These are phyloP conservation scores for Geotrichum candidum DNA, from an alignment of 1,139 yeast genomes.

Conservation along the genomic window DNA sequence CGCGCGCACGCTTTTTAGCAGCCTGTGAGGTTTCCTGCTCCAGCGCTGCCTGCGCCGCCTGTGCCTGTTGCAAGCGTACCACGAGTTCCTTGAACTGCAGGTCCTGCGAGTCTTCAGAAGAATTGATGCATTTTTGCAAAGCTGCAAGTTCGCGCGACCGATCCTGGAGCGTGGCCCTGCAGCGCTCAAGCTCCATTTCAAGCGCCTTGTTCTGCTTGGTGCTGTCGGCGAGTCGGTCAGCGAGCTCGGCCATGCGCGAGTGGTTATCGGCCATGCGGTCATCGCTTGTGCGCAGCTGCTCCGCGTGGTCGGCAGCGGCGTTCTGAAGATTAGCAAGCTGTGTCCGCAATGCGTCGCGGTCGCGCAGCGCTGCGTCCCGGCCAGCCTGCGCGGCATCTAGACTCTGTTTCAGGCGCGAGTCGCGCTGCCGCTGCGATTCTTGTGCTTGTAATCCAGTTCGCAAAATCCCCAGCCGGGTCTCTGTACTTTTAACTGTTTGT, in stretches of 20 bases:
- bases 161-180: constrained; percentile 67
- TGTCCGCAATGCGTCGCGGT: constrained; percentile 37
- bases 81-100: constrained; percentile 44
- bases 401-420: constrained; percentile 23
- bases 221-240: constrained; percentile 62
- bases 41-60: constrained; percentile 55
- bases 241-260: constrained; percentile 30
- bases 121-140: constrained; percentile 60
- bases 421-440: constrained; percentile 24
- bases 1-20: constrained; percentile 47
- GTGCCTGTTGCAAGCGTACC: constrained; percentile 39
- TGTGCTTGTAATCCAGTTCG: constrained; percentile 26
- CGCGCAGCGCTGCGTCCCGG: constrained; percentile 23
- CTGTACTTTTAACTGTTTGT: constrained; percentile 18
- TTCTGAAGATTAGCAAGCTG: constrained; percentile 43
- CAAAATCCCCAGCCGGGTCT: constrained; percentile 25
- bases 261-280: constrained; percentile 67
- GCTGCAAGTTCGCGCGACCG: constrained; percentile 72
- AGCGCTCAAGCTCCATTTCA: constrained; percentile 74
- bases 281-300: constrained; percentile 46
- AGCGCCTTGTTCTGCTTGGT: constrained; percentile 55
- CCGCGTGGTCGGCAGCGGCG: constrained; percentile 41
- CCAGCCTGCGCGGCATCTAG: constrained; percentile 24
- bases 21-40: constrained; percentile 50
- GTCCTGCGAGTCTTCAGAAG: constrained; percentile 57